These are phyloP conservation scores for Cercophora scortea DNA, from an alignment of 495 filamentous ascomycete genomes.

Conservation along the genomic window DNA sequence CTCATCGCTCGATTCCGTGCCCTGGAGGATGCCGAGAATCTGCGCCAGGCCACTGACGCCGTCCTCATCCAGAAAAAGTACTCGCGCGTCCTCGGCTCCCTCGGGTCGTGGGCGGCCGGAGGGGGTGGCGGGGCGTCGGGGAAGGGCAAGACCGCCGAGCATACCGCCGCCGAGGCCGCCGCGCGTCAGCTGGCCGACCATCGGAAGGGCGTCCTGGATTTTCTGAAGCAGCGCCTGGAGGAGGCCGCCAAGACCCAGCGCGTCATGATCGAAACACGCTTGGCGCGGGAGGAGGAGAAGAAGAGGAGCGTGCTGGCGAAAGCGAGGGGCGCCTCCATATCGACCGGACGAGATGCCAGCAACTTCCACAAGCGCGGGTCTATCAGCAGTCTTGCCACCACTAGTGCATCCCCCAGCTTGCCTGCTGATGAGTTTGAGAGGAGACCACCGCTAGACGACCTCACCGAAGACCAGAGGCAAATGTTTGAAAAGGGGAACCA, in stretches of 20 bases:
- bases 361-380: too few species aligned
- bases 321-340: constrained; percentile 22
- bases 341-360: too few species aligned
- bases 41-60: constrained; percentile 65
- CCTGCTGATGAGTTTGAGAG: constrained; percentile 31
- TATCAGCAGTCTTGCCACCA: neutral
- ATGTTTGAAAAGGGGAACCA: constrained; percentile 92
- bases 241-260: constrained; percentile 68
- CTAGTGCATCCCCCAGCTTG: constrained; percentile 6
- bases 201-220: constrained; percentile 77
- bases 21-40: constrained; percentile 71
- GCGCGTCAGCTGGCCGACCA: constrained; percentile 51
- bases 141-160: constrained; percentile 47
- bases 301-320: constrained; percentile 81
- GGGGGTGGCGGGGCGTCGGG: constrained; percentile 44
- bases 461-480: constrained; percentile 79
- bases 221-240: constrained; percentile 65
- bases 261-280: constrained; percentile 81
- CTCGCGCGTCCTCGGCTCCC: constrained; percentile 45
- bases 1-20: constrained; percentile 68
- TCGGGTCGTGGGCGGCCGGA: constrained; percentile 70
- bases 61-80: constrained; percentile 63
- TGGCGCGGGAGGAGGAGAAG: constrained; percentile 79
- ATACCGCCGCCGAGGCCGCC: constrained; percentile 60
- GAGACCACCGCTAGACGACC: constrained; percentile 39